Percentiles rank a stretch among this genome's conserved stretches.
These are phyloP conservation scores for Parietaria judaica DNA, from an alignment of 306 rosid species.

Conservation along the genomic window DNA sequence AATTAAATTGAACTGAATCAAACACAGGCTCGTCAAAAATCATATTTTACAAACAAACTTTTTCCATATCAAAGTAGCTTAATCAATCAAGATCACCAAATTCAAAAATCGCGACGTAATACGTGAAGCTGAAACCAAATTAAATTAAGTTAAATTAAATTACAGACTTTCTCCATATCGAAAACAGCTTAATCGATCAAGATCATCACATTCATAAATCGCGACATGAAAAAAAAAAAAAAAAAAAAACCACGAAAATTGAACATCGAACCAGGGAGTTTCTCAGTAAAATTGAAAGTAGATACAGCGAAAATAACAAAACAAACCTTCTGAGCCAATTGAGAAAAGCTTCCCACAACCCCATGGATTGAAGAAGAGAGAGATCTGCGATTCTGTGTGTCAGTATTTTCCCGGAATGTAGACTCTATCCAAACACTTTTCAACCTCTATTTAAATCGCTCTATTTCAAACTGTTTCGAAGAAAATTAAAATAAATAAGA, in stretches of 20 bases:
- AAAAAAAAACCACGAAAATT: neutral
- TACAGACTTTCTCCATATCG: neutral
- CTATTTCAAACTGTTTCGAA: too few relatives aligned
- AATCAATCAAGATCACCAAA: neutral
- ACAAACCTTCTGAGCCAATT: conserved; percentile 74
- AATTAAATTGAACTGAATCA: neutral
- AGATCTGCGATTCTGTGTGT: neutral
- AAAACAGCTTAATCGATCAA: neutral
- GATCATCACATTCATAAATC: too few relatives aligned
- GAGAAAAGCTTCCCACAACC: conserved; percentile 80
- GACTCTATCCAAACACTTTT: conserved; percentile 1
- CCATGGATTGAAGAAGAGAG: conserved; percentile 42
- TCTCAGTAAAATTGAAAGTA: too few relatives aligned
- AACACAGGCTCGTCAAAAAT: too few relatives aligned
- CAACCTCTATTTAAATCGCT: too few relatives aligned
- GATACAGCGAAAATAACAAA: too few relatives aligned
- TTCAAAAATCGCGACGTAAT: too few relatives aligned
- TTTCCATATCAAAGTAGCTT: neutral
- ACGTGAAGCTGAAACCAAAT: too few relatives aligned
- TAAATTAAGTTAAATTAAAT: too few relatives aligned
- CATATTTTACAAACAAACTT: neutral
- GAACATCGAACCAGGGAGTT: neutral
- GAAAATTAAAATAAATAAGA: neutral
- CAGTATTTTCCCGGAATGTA: conserved; percentile 4
- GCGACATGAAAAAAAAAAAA: neutral